Evolutionary conservation across 2,329 filamentous ascomycete species (phyloP).

Genomic region (Exophiala sp.): DNA sequence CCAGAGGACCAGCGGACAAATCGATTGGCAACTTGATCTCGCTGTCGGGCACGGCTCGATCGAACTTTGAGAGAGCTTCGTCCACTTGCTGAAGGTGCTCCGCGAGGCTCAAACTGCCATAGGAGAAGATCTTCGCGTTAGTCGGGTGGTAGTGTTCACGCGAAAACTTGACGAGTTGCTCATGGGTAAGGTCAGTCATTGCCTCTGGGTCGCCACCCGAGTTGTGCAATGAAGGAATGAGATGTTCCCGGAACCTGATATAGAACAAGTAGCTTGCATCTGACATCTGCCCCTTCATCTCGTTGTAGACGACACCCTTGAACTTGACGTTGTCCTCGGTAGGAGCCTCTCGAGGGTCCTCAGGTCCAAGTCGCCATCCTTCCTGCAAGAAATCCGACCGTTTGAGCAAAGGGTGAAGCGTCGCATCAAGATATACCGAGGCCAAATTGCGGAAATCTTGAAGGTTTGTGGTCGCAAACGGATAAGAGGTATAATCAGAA

Average conservation of each 20-base stretch:
- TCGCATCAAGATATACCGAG: slow-evolving; percentile 94
- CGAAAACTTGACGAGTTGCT: slow-evolving; percentile 83
- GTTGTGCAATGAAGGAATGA: slow-evolving; percentile 92
- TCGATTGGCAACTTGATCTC: slow-evolving; percentile 71
- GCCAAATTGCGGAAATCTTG: slow-evolving; percentile 95
- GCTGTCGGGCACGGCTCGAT: slow-evolving; percentile 61
- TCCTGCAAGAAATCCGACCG: slow-evolving; percentile 91
- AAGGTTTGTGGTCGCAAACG: slow-evolving; percentile 91
- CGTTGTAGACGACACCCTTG: slow-evolving; percentile 97
- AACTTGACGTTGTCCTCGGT: slow-evolving; percentile 57
- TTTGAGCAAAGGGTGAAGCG: slow-evolving; percentile 81
- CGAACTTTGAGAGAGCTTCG: slow-evolving; percentile 66
- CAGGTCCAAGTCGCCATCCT: slow-evolving; percentile 91
- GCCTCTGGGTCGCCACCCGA: slow-evolving; percentile 93
- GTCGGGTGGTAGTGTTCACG: slow-evolving; percentile 93
- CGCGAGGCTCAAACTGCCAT: slow-evolving; percentile 81
- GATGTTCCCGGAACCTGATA: slow-evolving; percentile 87
- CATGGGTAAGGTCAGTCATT: slow-evolving; percentile 90
- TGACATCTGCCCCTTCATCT: slow-evolving; percentile 99
- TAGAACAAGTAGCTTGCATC: slow-evolving; percentile 95
- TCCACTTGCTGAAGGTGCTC: slow-evolving; percentile 77
- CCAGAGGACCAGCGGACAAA: slow-evolving; percentile 59
- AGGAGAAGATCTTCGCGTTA: slow-evolving; percentile 93
- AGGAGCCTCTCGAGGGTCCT: slow-evolving; percentile 61
- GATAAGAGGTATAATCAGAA: slow-evolving; percentile 93